A percentile compares a stretch with the other conserved stretches of the same genome.
Evolutionary conservation across 2,329 filamentous ascomycete species (phyloP).

Genomic region (Neonectria ditissima): DNA sequence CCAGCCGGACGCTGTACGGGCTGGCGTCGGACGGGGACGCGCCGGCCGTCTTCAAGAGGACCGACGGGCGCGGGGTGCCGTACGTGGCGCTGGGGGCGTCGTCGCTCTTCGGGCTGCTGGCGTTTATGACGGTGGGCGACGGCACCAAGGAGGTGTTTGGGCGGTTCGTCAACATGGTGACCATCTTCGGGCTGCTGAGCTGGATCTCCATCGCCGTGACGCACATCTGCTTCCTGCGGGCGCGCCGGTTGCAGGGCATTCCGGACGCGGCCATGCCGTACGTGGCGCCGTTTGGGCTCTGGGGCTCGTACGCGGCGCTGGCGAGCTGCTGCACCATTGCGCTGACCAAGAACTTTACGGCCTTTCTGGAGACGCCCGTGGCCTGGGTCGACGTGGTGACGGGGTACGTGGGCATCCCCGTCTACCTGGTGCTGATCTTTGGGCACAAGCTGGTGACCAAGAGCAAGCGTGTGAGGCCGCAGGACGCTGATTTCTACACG

Average conservation of each 20-base stretch:
- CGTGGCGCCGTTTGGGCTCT: constrained; percentile 75
- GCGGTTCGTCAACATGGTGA: constrained; percentile 76
- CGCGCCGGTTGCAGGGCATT: constrained; percentile 70
- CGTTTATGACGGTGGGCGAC: constrained; percentile 73
- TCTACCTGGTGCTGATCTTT: constrained; percentile 77
- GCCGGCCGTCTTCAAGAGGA: constrained; percentile 76
- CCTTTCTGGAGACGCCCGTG: constrained; percentile 66
- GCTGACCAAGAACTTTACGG: constrained; percentile 85
- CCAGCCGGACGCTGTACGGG: constrained; percentile 77
- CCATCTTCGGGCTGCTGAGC: constrained; percentile 73
- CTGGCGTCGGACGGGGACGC: constrained; percentile 79
- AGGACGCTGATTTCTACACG: constrained; percentile 75
- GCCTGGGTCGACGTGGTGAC: constrained; percentile 79
- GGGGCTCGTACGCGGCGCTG: constrained; percentile 75
- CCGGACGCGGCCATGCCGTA: constrained; percentile 69
- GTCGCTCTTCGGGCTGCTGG: constrained; percentile 72
- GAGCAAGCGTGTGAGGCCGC: constrained; percentile 65
- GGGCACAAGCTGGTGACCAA: constrained; percentile 72
- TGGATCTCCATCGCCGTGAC: constrained; percentile 77
- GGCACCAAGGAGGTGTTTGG: constrained; percentile 68
- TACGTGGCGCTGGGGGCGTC: constrained; percentile 72
- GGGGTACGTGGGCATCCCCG: constrained; percentile 79
- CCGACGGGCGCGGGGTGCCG: constrained; percentile 78
- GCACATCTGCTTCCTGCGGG: constrained; percentile 74
- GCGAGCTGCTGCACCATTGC: constrained; percentile 78